Base-by-base conservation (phyloP, 2,329 filamentous ascomycete species). In the Trichophyton benhamiae region DNA sequence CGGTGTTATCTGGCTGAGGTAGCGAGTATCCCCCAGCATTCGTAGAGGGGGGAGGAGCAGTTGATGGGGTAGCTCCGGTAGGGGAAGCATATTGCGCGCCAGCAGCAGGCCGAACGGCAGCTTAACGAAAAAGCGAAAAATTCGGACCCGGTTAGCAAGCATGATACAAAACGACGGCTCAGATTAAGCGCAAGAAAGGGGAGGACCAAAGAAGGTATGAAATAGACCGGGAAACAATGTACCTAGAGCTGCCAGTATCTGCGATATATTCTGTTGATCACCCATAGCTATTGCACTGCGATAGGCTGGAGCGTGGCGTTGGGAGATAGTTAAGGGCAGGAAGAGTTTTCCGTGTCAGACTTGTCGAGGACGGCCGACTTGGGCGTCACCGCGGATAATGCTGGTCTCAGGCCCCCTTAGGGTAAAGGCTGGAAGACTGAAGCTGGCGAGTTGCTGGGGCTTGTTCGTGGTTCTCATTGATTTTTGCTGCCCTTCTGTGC, bases 1-100 rank as follows among this genome's bases (percentile, higher is more conserved):
- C 89, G 63, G 87, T 88, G 61, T 63, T 70, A 61, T 69, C 71
- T 49, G 72, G 71, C 41, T 75, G 75, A 48, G 76, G 76, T 44
- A 78, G 66, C 7, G 70, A 66, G 62, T 76, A 78, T 53, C 65
- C 72, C 13, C 78, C 77, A 52, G 75, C 71, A 68, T 75, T 71
- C 63, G 77, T 68, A 63, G 69, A 71, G 65, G 73, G 63, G 80
- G 80, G 46, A 76, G 61, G 46, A 22, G 63, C 25, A 33, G 52
- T 58, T 4, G 44, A 53, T 30, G 25, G 27, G 38, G 58, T 44
- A 36, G 53, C 38, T 22, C 44, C 44, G 6, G 44, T 48, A 48
- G 9, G 33, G 13, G 33, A 38, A 38, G n/a, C 20, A 48, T 48
- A 48, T 25, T 48, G 44, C 13, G 22, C 41, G 41, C 61, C 55